phyloP scores from a whole-genome alignment of 2,329 filamentous ascomycete genomes.

The Xylaria sp. region DNA sequence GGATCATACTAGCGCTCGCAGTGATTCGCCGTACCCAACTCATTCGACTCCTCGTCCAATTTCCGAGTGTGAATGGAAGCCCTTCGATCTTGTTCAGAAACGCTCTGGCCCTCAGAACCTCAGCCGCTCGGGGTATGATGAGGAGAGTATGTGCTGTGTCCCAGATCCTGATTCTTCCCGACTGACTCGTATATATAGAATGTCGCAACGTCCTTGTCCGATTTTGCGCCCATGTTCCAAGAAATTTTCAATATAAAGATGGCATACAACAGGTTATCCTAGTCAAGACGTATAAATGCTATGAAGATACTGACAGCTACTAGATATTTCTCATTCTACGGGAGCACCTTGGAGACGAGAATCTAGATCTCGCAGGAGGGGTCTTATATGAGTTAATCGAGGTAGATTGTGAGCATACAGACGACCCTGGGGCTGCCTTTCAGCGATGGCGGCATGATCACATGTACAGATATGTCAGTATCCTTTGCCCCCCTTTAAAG shows the following conservation, averaged over 20 bases:
- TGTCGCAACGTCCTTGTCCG: conserved; percentile 59
- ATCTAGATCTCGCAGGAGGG: conserved; percentile 56
- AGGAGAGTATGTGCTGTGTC: conserved; percentile 43
- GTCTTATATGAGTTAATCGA: conserved; percentile 61
- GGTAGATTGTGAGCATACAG: conserved; percentile 57
- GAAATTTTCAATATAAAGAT: conserved; percentile 60
- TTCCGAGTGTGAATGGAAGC: conserved; percentile 36
- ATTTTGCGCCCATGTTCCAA: conserved; percentile 57
- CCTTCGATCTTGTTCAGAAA: conserved; percentile 38
- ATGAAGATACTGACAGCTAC: conserved; percentile 26
- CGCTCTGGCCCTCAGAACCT: conserved; percentile 43
- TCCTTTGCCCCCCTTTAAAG: too few species aligned
- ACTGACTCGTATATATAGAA: conserved; percentile 47
- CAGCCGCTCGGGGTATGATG: conserved; percentile 44
- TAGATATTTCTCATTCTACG: conserved; percentile 57
- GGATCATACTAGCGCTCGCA: background rate
- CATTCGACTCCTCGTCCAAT: conserved; percentile 4
- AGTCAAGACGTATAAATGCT: conserved; percentile 1
- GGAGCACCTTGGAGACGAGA: conserved; percentile 59
- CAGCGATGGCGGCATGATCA: conserved; percentile 60
- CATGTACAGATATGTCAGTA: conserved; percentile 55
- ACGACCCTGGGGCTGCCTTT: conserved; percentile 59
- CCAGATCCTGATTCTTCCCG: background rate
- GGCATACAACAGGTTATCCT: conserved; percentile 55
- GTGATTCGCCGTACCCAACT: background rate